Conservation (phyloP, 495 filamentous ascomycete species). For the Penicillium dipodomyicola region DNA sequence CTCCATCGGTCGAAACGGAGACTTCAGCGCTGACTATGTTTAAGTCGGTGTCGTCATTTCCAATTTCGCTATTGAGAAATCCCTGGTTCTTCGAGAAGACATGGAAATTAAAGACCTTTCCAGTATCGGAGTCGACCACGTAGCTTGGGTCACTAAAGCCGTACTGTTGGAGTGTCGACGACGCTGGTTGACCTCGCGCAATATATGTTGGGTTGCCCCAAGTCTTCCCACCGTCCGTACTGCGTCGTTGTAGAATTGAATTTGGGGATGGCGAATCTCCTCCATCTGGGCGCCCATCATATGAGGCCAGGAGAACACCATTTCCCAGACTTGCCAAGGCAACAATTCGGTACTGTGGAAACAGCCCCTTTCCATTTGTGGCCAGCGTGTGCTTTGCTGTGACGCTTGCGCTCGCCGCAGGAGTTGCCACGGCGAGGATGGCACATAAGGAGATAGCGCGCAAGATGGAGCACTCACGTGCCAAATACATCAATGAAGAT, state of each 20-base stretch:
- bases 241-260: not conserved
- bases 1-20: not conserved
- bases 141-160: constrained; percentile 1
- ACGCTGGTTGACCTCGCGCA: not conserved
- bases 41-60: not conserved
- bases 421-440: not conserved
- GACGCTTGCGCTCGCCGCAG: not conserved
- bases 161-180: not conserved
- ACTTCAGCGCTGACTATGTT: not conserved
- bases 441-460: not conserved
- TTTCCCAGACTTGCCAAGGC: not conserved
- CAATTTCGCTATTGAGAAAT: not conserved
- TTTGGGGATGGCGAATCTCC: not conserved
- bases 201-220: not conserved
- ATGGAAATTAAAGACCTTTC: constrained; percentile 2
- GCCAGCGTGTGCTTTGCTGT: not conserved
- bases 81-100: constrained; percentile 2
- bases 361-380: not conserved
- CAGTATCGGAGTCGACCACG: not conserved
- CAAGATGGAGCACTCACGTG: not conserved
- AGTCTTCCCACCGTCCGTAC: not conserved
- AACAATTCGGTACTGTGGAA: not conserved
- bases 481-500: not conserved
- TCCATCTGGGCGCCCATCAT: not conserved
- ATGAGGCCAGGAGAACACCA: not conserved